These are phyloP conservation scores for Plasmopara muralis DNA, from an alignment of 352 stramenopile genomes.

Conservation along the genomic window DNA sequence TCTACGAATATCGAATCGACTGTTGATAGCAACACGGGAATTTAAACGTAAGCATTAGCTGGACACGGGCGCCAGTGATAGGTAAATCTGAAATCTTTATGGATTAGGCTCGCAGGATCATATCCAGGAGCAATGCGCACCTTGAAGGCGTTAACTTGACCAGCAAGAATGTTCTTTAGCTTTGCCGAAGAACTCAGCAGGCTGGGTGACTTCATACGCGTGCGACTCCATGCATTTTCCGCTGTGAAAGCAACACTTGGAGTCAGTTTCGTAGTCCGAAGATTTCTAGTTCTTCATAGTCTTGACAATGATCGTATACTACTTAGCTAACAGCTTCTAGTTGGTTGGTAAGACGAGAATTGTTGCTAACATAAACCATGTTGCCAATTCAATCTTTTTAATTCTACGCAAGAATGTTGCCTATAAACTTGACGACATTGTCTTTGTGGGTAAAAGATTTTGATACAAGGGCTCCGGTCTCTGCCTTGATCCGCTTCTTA, in stretches of 20 bases:
- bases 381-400: background rate
- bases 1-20: too few relatives aligned
- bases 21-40: too few relatives aligned
- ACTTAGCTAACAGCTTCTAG: background rate
- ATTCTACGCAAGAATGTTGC: too few relatives aligned
- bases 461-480: too few relatives aligned
- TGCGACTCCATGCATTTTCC: background rate
- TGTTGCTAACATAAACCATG: background rate
- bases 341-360: background rate
- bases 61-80: too few relatives aligned
- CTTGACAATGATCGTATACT: background rate
- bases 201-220: background rate
- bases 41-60: too few relatives aligned
- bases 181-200: background rate
- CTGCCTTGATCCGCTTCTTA: too few relatives aligned
- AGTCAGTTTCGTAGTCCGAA: background rate
- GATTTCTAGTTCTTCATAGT: background rate
- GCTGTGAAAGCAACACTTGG: background rate
- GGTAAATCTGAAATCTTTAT: too few relatives aligned
- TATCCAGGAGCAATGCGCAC: too few relatives aligned
- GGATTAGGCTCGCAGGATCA: too few relatives aligned
- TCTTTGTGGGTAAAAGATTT: too few relatives aligned
- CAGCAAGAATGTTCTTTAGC: background rate
- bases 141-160: slow-evolving; percentile 1
- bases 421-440: too few relatives aligned